Conservation (phyloP, 257 asterid species). For the Solanum pinnatisectum region DNA sequence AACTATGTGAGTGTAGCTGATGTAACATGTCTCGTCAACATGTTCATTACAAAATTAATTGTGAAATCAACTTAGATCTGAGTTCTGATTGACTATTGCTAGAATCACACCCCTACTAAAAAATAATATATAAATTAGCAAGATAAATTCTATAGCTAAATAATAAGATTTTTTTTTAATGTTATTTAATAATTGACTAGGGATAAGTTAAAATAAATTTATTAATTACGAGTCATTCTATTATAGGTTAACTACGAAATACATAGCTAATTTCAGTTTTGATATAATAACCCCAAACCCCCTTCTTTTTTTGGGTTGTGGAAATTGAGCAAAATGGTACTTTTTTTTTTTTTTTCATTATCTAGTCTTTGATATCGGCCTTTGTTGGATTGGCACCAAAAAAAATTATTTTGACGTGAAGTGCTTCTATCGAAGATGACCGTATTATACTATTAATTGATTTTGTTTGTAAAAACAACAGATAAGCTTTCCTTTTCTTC, state of each 20-base stretch:
- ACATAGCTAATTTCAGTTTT: neutral
- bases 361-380: too few species aligned
- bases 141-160: neutral
- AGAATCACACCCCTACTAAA: neutral
- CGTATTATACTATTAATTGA: neutral
- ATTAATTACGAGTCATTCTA: neutral
- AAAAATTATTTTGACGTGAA: too few species aligned
- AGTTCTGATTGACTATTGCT: constrained; percentile 15
- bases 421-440: too few species aligned
- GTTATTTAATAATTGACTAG: neutral
- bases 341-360: too few species aligned
- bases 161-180: neutral
- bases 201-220: neutral
- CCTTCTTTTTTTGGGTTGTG: neutral
- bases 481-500: neutral
- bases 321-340: neutral
- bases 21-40: constrained; percentile 33
- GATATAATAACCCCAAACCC: neutral
- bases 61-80: constrained; percentile 10
- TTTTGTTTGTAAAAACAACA: neutral
- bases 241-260: neutral
- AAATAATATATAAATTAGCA: neutral
- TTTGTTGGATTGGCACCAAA: too few species aligned
- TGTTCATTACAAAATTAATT: neutral
- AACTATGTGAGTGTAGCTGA: neutral